A percentile compares a stretch with the other conserved stretches of the same genome.
phyloP scores from a whole-genome alignment of 2,329 filamentous ascomycete genomes.

The Hypoxylon sp. region DNA sequence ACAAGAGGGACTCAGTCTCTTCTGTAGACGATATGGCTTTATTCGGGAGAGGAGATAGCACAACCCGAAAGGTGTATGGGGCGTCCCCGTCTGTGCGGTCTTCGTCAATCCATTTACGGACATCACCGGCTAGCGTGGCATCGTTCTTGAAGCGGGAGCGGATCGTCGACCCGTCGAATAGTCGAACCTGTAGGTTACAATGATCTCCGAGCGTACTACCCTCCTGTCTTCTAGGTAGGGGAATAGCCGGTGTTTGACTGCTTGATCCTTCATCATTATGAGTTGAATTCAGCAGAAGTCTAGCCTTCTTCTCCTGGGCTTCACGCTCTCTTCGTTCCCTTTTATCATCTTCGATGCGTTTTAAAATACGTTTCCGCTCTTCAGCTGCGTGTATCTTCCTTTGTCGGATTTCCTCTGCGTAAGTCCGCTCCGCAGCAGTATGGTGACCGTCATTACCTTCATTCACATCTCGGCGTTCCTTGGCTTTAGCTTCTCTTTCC shows the following conservation, averaged over 20 bases:
- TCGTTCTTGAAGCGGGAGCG: constrained; percentile 77
- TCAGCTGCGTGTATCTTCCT: constrained; percentile 75
- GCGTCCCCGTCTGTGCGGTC: constrained; percentile 68
- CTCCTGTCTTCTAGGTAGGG: constrained; percentile 40
- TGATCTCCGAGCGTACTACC: constrained; percentile 44
- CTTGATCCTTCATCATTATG: constrained; percentile 37
- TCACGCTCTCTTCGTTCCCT: constrained; percentile 73
- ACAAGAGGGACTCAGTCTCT: constrained; percentile 76
- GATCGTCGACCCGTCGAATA: constrained; percentile 87
- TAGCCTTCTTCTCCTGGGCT: constrained; percentile 62
- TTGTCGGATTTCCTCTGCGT: constrained; percentile 71
- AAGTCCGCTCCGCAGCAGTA: constrained; percentile 58
- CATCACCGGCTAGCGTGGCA: constrained; percentile 73
- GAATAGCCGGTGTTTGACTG: constrained; percentile 34
- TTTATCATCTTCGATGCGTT: constrained; percentile 83
- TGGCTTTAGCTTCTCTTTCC: constrained; percentile 65
- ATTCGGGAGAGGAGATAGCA: constrained; percentile 83
- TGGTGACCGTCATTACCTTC: constrained; percentile 53
- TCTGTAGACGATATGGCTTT: constrained; percentile 81
- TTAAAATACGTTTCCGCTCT: constrained; percentile 79
- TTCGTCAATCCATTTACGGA: constrained; percentile 83
- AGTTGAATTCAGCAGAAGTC: constrained; percentile 47
- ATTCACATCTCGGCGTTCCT: constrained; percentile 57
- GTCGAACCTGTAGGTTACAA: constrained; percentile 80
- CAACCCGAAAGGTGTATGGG: constrained; percentile 87